Percentiles rank a stretch among this genome's conserved stretches.
These are phyloP conservation scores for Fragaria vesca DNA, from an alignment of 306 rosid species.

Conservation along the genomic window DNA sequence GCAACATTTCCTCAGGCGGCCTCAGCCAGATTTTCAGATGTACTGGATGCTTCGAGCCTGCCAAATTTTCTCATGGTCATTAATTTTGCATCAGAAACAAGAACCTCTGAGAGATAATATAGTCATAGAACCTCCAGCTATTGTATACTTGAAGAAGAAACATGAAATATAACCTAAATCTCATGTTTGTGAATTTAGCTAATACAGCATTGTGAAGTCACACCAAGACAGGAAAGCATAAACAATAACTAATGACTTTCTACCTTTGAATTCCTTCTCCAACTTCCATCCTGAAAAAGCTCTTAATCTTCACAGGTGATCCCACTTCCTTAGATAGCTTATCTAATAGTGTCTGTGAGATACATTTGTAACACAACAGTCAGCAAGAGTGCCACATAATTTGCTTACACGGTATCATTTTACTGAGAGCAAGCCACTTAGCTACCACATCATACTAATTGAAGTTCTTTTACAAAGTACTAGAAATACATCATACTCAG, in stretches of 20 bases:
- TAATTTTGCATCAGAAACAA: not conserved
- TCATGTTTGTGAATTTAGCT: not conserved
- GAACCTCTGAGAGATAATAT: not conserved
- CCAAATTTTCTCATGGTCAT: slow-evolving; percentile 26
- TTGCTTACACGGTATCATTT: not conserved
- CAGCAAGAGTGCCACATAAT: not conserved
- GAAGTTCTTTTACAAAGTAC: not conserved
- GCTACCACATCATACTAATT: not conserved
- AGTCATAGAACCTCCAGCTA: not conserved
- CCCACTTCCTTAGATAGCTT: slow-evolving; percentile 84
- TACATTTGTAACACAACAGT: slow-evolving; percentile 22
- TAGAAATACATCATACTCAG: not conserved
- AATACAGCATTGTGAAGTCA: not conserved
- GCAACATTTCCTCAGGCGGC: slow-evolving; percentile 36
- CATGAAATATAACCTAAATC: not conserved
- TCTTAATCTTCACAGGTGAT: slow-evolving; percentile 70
- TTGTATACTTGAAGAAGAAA: not conserved
- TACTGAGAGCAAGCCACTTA: not conserved
- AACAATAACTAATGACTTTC: slow-evolving; percentile 7
- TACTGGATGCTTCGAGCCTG: slow-evolving; percentile 64
- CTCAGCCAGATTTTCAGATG: slow-evolving; percentile 71
- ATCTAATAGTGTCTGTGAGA: slow-evolving; percentile 56
- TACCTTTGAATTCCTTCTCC: slow-evolving; percentile 93
- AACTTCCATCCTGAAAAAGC: slow-evolving; percentile 86
- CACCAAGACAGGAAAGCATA: not conserved